Conservation (phyloP, 1,284 basidiomycete genomes). For the Naganishia cerealis region DNA sequence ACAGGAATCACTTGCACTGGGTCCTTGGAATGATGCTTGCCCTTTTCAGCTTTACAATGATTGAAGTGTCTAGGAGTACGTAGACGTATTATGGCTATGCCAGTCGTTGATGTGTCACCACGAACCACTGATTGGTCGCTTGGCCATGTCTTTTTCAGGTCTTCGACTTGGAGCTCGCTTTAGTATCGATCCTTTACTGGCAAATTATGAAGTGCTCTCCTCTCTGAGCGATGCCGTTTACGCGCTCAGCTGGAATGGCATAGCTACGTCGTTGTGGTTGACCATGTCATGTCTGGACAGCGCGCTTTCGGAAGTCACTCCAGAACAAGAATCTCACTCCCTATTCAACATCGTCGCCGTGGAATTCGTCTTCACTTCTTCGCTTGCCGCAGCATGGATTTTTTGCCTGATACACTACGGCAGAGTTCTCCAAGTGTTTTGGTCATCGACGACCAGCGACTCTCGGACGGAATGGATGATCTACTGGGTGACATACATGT, state of each 20-base stretch:
- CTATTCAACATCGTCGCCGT: conserved; percentile 3
- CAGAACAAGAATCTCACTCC: not conserved
- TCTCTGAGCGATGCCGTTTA: conserved; percentile 6
- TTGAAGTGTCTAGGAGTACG: conserved; percentile 9
- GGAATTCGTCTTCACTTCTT: conserved; percentile 3
- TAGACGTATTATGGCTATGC: not conserved
- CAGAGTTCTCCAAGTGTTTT: not conserved
- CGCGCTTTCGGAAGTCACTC: not conserved
- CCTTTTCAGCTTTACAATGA: conserved; percentile 14
- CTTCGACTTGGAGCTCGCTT: not conserved
- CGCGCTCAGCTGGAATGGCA: conserved; percentile 1
- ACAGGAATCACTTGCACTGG: conserved; percentile 21
- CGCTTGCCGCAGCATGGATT: conserved; percentile 9
- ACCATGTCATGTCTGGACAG: conserved; percentile 6
- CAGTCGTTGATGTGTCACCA: not conserved
- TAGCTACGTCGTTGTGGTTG: conserved; percentile 10
- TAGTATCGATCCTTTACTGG: not conserved
- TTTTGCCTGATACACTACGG: not conserved
- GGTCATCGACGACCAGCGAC: not conserved
- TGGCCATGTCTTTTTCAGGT: not conserved
- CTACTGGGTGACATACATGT: not conserved
- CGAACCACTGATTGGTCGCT: not conserved
- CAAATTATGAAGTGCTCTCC: not conserved
- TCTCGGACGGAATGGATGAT: conserved; percentile 10
- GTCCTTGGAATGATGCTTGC: conserved; percentile 1